These are phyloP conservation scores for Apiospora phragmitis DNA, from an alignment of 2,329 filamentous ascomycete genomes.

Conservation along the genomic window DNA sequence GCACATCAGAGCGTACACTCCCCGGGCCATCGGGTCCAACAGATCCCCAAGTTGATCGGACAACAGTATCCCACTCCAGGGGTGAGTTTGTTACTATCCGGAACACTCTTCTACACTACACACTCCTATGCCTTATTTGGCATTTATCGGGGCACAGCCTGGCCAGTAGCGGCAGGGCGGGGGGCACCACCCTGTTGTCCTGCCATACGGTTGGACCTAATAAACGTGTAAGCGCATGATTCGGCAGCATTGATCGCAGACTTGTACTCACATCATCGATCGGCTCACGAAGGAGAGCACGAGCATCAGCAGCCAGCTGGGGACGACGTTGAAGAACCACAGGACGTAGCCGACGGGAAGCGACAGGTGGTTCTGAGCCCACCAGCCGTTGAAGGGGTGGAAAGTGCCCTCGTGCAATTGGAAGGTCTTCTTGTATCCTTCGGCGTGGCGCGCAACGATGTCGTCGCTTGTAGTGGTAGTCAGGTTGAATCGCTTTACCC, in stretches of 20 bases:
- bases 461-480: constrained; percentile 67
- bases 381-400: constrained; percentile 72
- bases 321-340: constrained; percentile 65
- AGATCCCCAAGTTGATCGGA: neutral
- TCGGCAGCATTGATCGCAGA: neutral
- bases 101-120: neutral
- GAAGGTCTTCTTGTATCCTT: constrained; percentile 42
- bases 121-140: neutral
- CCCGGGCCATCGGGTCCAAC: neutral
- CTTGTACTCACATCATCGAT: constrained; percentile 69
- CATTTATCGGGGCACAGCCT: constrained; percentile 27
- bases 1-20: neutral
- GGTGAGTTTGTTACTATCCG: neutral
- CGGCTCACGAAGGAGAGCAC: constrained; percentile 71
- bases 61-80: neutral
- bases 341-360: constrained; percentile 68
- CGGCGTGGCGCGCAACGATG: constrained; percentile 61
- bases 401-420: constrained; percentile 61
- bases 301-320: constrained; percentile 80
- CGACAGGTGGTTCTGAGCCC: constrained; percentile 62
- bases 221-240: constrained; percentile 13
- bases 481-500: constrained; percentile 67
- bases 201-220: constrained; percentile 26
- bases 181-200: constrained; percentile 21
- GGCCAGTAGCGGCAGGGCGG: constrained; percentile 27